Evolutionary conservation across 2,329 filamentous ascomycete species (phyloP).

Genomic region (Exophiala sp.): DNA sequence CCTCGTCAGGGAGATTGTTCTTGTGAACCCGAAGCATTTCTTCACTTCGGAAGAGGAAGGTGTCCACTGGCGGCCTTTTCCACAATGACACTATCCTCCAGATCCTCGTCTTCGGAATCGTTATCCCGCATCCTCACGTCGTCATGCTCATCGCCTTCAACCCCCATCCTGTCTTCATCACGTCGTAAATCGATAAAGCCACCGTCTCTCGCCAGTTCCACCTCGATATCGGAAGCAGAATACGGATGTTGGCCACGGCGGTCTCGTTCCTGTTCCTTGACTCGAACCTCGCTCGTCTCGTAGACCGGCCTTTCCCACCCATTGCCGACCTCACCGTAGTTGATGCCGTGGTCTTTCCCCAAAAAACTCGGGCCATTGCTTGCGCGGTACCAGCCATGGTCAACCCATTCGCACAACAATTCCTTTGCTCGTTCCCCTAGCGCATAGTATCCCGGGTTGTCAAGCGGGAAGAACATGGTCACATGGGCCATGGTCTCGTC

Average conservation of each 20-base stretch:
- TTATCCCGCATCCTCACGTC: slow-evolving; percentile 27
- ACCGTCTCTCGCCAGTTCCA: slow-evolving; percentile 19
- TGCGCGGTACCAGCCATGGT: slow-evolving; percentile 27
- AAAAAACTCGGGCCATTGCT: slow-evolving; percentile 23
- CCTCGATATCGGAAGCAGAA: slow-evolving; percentile 6
- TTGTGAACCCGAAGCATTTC: slow-evolving; percentile 12
- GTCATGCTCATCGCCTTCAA: slow-evolving; percentile 20
- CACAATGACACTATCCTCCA: slow-evolving; percentile 28
- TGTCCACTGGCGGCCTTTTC: slow-evolving; percentile 23
- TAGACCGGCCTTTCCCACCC: slow-evolving; percentile 27
- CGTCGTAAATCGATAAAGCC: slow-evolving; percentile 14
- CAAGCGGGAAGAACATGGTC: slow-evolving; percentile 42
- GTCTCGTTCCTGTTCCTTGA: slow-evolving; percentile 20
- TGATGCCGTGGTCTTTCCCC: slow-evolving; percentile 11
- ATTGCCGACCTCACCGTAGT: slow-evolving; percentile 21
- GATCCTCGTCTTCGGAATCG: slow-evolving; percentile 19
- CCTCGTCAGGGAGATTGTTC: no score
- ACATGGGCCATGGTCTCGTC: slow-evolving; percentile 79
- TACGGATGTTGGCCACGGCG: slow-evolving; percentile 7
- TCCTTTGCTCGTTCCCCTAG: slow-evolving; percentile 38
- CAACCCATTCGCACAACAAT: slow-evolving; percentile 36
- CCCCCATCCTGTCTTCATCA: slow-evolving; percentile 9
- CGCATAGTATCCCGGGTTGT: slow-evolving; percentile 42
- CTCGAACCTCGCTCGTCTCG: slow-evolving; percentile 23
- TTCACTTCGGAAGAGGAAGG: slow-evolving; percentile 15